A percentile compares a stretch with the other conserved stretches of the same genome.
These are phyloP conservation scores for Xanthoconium stramineum DNA, from an alignment of 768 basidiomycete species.

Conservation along the genomic window DNA sequence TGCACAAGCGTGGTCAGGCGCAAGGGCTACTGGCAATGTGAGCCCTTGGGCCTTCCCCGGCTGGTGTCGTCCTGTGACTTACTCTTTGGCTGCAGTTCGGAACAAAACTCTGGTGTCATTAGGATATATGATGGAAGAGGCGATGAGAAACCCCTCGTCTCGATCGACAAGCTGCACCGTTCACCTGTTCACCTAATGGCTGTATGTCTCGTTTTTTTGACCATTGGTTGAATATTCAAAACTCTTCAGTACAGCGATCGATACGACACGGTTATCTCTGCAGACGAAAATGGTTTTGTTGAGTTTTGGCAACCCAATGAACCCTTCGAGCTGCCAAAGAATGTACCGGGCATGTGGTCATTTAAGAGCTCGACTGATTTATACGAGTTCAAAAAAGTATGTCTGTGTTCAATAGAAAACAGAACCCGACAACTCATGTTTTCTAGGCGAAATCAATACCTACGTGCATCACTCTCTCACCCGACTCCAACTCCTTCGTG, in stretches of 20 bases:
- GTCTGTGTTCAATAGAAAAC: constrained; percentile 3
- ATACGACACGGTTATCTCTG: constrained; percentile 89
- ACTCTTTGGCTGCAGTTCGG: constrained; percentile 56
- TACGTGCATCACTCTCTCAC: constrained; percentile 88
- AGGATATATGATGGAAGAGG: constrained; percentile 93
- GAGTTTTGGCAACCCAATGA: constrained; percentile 95
- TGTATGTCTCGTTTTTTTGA: constrained; percentile 43
- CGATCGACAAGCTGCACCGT: constrained; percentile 74
- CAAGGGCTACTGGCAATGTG: constrained; percentile 87
- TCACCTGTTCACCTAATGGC: constrained; percentile 90
- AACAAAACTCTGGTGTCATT: constrained; percentile 68
- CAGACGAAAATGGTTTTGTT: constrained; percentile 91
- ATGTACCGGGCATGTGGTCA: constrained; percentile 78
- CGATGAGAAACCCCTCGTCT: constrained; percentile 71
- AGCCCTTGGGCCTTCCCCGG: constrained; percentile 34
- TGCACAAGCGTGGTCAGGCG: constrained; percentile 84
- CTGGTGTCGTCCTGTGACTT: constrained; percentile 2
- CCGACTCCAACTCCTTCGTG: constrained; percentile 83
- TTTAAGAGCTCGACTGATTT: constrained; percentile 90
- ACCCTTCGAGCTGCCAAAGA: constrained; percentile 81
- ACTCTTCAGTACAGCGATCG: constrained; percentile 75
- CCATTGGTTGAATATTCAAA: neutral
- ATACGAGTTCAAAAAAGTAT: constrained; percentile 97
- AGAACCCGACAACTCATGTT: neutral
- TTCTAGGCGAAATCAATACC: constrained; percentile 84